A percentile compares a stretch with the other conserved stretches of the same genome.
phyloP scores from a whole-genome alignment of 495 filamentous ascomycete genomes.

The Trypethelium eluteriae region DNA sequence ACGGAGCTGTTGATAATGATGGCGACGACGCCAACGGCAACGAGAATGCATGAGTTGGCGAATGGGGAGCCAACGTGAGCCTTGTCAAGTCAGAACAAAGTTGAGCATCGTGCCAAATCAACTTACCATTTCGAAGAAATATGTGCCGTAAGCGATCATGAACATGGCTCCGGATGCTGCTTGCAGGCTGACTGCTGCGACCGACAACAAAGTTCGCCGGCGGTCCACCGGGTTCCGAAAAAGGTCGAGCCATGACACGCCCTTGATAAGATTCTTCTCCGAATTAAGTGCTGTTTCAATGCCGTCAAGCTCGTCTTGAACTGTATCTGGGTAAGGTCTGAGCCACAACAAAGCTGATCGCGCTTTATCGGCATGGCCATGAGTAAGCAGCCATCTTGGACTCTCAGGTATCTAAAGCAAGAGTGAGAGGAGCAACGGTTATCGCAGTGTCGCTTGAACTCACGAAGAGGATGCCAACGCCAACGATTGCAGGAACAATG shows the following conservation, averaged over 20 bases:
- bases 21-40: conserved; percentile 48
- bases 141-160: conserved; percentile 54
- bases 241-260: conserved; percentile 23
- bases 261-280: conserved; percentile 41
- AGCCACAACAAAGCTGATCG: conserved; percentile 41
- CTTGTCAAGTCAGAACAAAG: neutral
- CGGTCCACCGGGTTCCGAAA: conserved; percentile 31
- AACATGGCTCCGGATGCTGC: conserved; percentile 56
- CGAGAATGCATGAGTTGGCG: conserved; percentile 51
- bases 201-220: conserved; percentile 44
- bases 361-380: conserved; percentile 44
- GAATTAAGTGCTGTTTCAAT: conserved; percentile 47
- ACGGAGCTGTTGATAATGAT: conserved; percentile 48
- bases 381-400: conserved; percentile 54
- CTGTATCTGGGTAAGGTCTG: conserved; percentile 39
- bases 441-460: neutral
- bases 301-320: conserved; percentile 45
- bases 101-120: too few species aligned
- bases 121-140: conserved; percentile 58
- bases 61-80: conserved; percentile 47
- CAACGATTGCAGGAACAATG: conserved; percentile 47
- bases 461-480: conserved; percentile 45
- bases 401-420: conserved; percentile 46
- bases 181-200: conserved; percentile 47
- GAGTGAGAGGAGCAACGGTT: neutral